Evolutionary conservation across 164 flowering plant species (phyloP), one percentile per base, ranked within the genome.

Genomic region (Piper betle): DNA sequence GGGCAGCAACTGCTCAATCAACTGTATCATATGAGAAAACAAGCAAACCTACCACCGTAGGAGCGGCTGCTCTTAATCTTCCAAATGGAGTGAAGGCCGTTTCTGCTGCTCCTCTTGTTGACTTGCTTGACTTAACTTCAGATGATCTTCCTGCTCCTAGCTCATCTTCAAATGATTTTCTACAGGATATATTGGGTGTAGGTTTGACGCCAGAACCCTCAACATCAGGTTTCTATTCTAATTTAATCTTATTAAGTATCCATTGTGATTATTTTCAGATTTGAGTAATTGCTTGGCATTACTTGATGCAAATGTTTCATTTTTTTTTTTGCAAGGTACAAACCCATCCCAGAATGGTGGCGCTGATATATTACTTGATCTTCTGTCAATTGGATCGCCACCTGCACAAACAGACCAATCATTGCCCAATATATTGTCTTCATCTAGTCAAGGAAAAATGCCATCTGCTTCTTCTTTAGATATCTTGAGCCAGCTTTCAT

Each of bases 161-260:
- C 71, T 78, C 96, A 53, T 79, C 96, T 62, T 90, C 91, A 59
- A 78, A 78, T 59, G 86, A 91, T 75, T 82, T 87, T 74, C 93
- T 94, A 70, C 85, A 85, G 25, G 97, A 94, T 72, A 90, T 94
- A 67, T 89, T 94, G 66, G 93, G 97, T 64, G 80, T 80, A 69
- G 96, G 79, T 74, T 63, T 79, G 59, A 64, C 82, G 58, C 73
- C 87, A 20, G 68, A 75, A 65, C 64, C 91, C 60, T 70, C 78
- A 43, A 68, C 75, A 57, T 55, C 91, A 64, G 97, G 97, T 93
- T 55, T 57, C 37, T 37, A 25, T 55, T 55, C 41, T n/a, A 7
- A 17, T 19, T 3, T 9, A 3, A 0, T 25, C 16, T 33, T 37
- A 61, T 15, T 48, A 6, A 16, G 38, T 18, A 43, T 15, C 5